Conservation (phyloP, 768 basidiomycete genomes). For the Rickenella mellea region DNA sequence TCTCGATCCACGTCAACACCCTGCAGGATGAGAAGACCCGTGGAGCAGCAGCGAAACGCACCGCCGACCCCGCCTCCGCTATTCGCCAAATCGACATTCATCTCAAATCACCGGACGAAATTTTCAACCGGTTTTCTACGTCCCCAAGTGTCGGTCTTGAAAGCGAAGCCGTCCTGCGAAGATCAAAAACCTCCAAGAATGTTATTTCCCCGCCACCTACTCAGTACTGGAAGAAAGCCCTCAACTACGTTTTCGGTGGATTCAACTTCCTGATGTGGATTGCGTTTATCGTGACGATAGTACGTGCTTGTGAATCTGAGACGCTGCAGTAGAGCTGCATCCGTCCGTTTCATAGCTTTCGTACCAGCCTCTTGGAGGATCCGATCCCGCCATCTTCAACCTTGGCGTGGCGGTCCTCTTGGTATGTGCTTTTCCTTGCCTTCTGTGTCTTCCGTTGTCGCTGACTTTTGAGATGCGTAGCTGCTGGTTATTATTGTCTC, state of each 20-base stretch:
- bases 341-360: slow-evolving; percentile 30
- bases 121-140: slow-evolving; percentile 33
- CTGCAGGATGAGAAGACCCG: slow-evolving; percentile 20
- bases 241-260: slow-evolving; percentile 47
- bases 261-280: slow-evolving; percentile 50
- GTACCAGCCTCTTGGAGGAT: slow-evolving; percentile 38
- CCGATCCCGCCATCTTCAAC: slow-evolving; percentile 31
- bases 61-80: slow-evolving; percentile 29
- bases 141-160: slow-evolving; percentile 40
- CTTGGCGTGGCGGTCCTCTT: slow-evolving; percentile 44
- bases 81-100: slow-evolving; percentile 43
- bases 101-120: slow-evolving; percentile 28
- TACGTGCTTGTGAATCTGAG: slow-evolving; percentile 14
- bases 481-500: slow-evolving; percentile 33
- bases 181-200: slow-evolving; percentile 33
- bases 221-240: slow-evolving; percentile 37
- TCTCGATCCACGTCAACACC: slow-evolving; percentile 36
- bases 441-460: slow-evolving; percentile 15
- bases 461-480: slow-evolving; percentile 15
- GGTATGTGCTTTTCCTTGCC: slow-evolving; percentile 26
- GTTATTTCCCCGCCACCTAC: slow-evolving; percentile 38
- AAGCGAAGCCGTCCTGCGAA: slow-evolving; percentile 29
- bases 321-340: not conserved
- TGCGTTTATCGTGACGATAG: slow-evolving; percentile 38
- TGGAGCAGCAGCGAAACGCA: slow-evolving; percentile 6